These are phyloP conservation scores for Tritrichomonas foetus DNA, from an alignment of 208 protist genomes.

Conservation along the genomic window DNA sequence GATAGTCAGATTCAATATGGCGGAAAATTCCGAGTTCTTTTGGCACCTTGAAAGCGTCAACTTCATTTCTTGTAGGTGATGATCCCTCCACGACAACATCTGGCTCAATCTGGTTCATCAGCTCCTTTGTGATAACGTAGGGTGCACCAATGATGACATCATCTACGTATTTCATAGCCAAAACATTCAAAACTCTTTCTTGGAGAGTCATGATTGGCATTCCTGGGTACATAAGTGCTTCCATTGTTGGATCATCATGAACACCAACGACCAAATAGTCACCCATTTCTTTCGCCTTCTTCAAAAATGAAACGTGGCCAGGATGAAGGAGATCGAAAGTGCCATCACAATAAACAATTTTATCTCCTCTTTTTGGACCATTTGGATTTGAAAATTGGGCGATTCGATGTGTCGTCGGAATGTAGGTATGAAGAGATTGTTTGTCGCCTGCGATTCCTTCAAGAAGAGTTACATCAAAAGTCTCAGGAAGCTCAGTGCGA, in stretches of 20 bases:
- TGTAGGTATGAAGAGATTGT: conserved; percentile 48
- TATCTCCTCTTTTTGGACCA: conserved; percentile 66
- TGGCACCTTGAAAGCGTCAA: not conserved
- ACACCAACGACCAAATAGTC: conserved; percentile 89
- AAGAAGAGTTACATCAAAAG: not conserved
- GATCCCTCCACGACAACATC: not conserved
- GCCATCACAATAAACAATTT: conserved; percentile 89
- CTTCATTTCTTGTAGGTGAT: not conserved
- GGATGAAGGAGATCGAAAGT: conserved; percentile 86
- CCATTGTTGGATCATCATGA: too few species aligned
- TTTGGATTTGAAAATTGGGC: conserved; percentile 78
- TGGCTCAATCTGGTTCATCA: conserved; percentile 62
- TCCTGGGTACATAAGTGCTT: too few species aligned
- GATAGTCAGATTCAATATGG: conserved; percentile 1
- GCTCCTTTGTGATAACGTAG: conserved; percentile 72
- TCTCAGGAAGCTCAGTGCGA: conserved; percentile 62
- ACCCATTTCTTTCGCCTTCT: conserved; percentile 76
- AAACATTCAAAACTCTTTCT: conserved; percentile 84
- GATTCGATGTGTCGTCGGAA: conserved; percentile 82
- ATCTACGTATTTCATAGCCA: conserved; percentile 88
- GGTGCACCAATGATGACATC: conserved; percentile 95
- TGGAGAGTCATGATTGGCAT: conserved; percentile 96
- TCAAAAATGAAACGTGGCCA: conserved; percentile 60
- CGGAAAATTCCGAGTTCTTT: conserved; percentile 7
- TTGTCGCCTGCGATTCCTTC: not conserved